These are phyloP conservation scores for Colletotrichum graminicola DNA, from an alignment of 2,329 filamentous ascomycete species.

Conservation along the genomic window DNA sequence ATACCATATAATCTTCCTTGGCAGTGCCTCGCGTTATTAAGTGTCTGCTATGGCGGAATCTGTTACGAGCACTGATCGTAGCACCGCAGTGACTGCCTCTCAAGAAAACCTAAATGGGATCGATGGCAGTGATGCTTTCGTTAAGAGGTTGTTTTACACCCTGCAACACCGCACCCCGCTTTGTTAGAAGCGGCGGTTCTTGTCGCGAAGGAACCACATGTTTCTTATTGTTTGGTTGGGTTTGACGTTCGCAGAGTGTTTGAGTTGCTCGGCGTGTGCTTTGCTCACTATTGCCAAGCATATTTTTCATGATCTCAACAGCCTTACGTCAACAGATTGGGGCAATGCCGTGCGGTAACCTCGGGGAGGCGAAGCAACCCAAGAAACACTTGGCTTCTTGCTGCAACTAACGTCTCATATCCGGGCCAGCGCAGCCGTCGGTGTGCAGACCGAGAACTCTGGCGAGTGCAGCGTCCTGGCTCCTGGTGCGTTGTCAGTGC, in stretches of 20 bases:
- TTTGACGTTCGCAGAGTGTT: slow-evolving; percentile 14
- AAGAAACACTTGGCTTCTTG: slow-evolving; percentile 17
- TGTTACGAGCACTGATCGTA: background rate
- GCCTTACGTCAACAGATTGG: slow-evolving; percentile 21
- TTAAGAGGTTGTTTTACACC: background rate
- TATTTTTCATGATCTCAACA: slow-evolving; percentile 26
- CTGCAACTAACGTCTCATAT: slow-evolving; percentile 17
- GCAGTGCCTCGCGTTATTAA: slow-evolving; percentile 15
- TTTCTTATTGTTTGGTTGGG: slow-evolving; percentile 18
- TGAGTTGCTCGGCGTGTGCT: slow-evolving; percentile 36
- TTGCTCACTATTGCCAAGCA: slow-evolving; percentile 39
- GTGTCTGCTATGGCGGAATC: slow-evolving; percentile 6
- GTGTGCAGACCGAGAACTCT: slow-evolving; percentile 5
- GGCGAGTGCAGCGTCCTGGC: slow-evolving; percentile 17
- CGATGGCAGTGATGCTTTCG: background rate
- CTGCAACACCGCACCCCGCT: background rate
- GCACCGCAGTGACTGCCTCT: slow-evolving; percentile 4
- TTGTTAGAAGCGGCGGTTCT: background rate
- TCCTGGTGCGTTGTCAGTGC: slow-evolving; percentile 27
- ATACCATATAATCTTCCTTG: slow-evolving; percentile 19
- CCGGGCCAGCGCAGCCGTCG: background rate
- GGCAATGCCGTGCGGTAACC: background rate
- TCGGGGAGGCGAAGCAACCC: slow-evolving; percentile 8
- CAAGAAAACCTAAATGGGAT: background rate
- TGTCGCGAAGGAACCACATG: background rate